A percentile compares a stretch with the other conserved stretches of the same genome.
Conservation (phyloP, 495 filamentous ascomycete species). For the Aspergillus panamensis region DNA sequence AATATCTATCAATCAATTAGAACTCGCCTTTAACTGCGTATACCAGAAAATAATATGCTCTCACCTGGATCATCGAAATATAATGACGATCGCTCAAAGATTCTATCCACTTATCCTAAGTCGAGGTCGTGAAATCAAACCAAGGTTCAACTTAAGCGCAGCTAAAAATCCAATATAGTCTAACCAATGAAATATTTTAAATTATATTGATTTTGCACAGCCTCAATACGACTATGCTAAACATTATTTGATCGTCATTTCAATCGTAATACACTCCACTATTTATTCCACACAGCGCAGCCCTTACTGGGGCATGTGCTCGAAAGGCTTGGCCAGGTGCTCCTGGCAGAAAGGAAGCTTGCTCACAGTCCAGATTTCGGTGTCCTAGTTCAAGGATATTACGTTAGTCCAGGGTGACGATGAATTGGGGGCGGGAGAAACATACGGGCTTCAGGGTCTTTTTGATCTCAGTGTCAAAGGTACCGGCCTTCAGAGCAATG, state of each 20-base stretch:
- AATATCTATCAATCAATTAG: no score
- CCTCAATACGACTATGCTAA: neutral
- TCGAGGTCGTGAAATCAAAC: neutral
- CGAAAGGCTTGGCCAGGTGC: constrained; percentile 55
- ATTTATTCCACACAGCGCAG: constrained; percentile 16
- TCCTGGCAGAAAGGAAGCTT: constrained; percentile 70
- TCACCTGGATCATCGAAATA: no score
- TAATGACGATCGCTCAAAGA: no score
- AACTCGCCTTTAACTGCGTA: no score
- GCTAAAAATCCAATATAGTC: neutral
- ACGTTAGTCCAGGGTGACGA: neutral
- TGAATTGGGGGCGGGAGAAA: neutral
- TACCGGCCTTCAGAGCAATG: constrained; percentile 66
- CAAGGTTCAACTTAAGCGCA: neutral
- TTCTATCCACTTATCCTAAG: no score
- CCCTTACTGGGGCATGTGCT: constrained; percentile 57
- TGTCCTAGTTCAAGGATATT: constrained; percentile 41
- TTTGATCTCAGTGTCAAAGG: constrained; percentile 59
- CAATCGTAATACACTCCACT: constrained; percentile 12
- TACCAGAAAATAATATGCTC: no score
- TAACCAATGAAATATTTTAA: neutral
- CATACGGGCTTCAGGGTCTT: constrained; percentile 62
- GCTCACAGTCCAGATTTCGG: constrained; percentile 65
- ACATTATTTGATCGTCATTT: constrained; percentile 12
- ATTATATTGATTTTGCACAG: neutral